Base-by-base conservation (phyloP, 2,329 filamentous ascomycete species). In the Cladophialophora exuberans region DNA sequence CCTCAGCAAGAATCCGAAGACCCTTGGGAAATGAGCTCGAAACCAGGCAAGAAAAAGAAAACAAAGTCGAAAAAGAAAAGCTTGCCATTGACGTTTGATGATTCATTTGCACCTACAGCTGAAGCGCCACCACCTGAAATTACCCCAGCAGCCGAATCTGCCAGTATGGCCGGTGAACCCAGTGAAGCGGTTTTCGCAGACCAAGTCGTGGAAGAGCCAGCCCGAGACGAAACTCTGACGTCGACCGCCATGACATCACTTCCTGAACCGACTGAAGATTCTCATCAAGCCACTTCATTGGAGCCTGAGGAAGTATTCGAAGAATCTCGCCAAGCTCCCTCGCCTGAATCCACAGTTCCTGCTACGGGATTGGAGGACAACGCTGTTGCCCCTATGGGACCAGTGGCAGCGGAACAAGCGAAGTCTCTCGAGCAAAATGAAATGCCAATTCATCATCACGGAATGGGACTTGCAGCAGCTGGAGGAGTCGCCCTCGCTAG, bases 21-120 rank as follows among this genome's bases (percentile, higher is more conserved):
- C 28, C 13, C 23, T 6, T 52, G 46, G 49, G 36, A 36, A 25
- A 35, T 33, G 15, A 22, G 13, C 41, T 38, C 35, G 9, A 57
- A 42, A 26, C 50, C 61, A 41, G 56, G 51, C 17, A 62, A 57
- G 42, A 62, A 58, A 33, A 61, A 43, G 36, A 54, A 54, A 42
- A 39, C 36, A 28, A 59, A 59, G 56, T 39, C 36, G 4, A 52
- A 46, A 25, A 60, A 61, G 36, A 11, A 17, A 25, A 44, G 54
- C 36, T 15, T 55, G 23, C 36, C 36, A 13, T 31, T 18, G 25
- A 23, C 31, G 4, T 41, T 33, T 13, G 55, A 48, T 23, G 61
- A 65, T 9, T n/a, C 23, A 7, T 9, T 7, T 17, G 36, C 11
- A 7, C 11, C 36, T 17, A 31, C 25, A 17, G 4, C 28, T 11